phyloP scores from a whole-genome alignment of 257 asterid species.

The Pogostemon cablin region DNA sequence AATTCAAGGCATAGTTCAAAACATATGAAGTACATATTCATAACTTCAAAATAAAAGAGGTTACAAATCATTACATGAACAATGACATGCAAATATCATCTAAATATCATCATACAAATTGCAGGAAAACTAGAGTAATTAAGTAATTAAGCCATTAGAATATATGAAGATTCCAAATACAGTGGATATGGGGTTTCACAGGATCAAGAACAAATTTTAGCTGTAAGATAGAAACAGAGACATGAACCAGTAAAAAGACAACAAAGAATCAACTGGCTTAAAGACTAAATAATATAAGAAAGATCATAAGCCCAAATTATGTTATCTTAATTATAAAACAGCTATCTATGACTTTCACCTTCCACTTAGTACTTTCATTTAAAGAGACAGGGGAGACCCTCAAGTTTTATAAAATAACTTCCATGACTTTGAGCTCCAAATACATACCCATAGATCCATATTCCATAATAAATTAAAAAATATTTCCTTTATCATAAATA shows the following conservation, averaged over 20 bases:
- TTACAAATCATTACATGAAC: neutral
- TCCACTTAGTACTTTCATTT: neutral
- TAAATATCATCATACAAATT: neutral
- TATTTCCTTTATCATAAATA: neutral
- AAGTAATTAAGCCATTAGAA: neutral
- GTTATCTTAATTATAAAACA: no score
- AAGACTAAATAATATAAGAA: no score
- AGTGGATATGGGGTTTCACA: neutral
- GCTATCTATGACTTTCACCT: neutral
- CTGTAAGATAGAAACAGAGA: neutral
- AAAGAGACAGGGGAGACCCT: neutral
- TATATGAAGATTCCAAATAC: neutral
- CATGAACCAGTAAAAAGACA: neutral
- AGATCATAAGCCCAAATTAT: no score
- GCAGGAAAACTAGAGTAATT: neutral
- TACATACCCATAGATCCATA: no score
- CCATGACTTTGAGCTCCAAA: no score
- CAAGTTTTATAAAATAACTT: no score
- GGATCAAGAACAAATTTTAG: conserved; percentile 11
- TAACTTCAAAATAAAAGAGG: neutral
- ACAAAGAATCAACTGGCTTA: neutral
- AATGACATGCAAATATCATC: conserved; percentile 11
- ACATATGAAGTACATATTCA: neutral
- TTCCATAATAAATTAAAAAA: neutral
- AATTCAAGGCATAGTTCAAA: neutral